Evolutionary conservation across 306 rosid genomes (phyloP), one percentile per base, ranked within the genome.

Genomic region (Acmispon strigosus): DNA sequence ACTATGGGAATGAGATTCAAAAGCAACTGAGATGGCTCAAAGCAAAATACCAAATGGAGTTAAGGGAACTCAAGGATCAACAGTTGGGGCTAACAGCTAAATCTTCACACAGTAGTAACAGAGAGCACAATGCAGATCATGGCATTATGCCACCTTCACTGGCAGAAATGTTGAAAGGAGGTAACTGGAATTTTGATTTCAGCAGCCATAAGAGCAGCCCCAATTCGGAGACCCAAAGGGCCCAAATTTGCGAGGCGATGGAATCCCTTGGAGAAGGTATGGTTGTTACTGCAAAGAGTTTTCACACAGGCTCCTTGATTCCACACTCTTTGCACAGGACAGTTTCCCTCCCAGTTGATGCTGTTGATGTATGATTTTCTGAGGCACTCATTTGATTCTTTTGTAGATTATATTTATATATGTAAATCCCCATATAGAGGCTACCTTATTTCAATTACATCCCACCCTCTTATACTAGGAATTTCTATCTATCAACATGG

Each of bases 321-420:
- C 94, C 90, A 2, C 81, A 56, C 68, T 71, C 87, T 44, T 75
- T 88, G 34, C 86, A 84, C 76, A 82, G 97, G 81, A 70, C 96
- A 74, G 84, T 86, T 70, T 88, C 96, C 19, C 96, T 93, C 50
- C 98, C 96, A 32, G 96, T 90, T 78, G 96, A 90, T 83, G 96
- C 96, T 74, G 85, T 88, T 78, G 83, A 87, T 83, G 8, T 83
- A 66, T 93, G 83, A 84, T 74, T 52, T 61, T 70, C 44, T 51
- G 62, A 76, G 84, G 68, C 76, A 59, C 67, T 79, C 51, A 56
- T 48, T 80, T 78, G 56, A 76, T 84, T 86, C 87, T 85, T 87
- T 83, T 68, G 54, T 84, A 78, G 52, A 78, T 73, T 54, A 29
- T 51, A 34, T 77, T 5, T 0, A 34, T 62, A 64, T 55, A 64